phyloP scores from a whole-genome alignment of 2,329 filamentous ascomycete genomes.

The Scleromitrula shiraiana region DNA sequence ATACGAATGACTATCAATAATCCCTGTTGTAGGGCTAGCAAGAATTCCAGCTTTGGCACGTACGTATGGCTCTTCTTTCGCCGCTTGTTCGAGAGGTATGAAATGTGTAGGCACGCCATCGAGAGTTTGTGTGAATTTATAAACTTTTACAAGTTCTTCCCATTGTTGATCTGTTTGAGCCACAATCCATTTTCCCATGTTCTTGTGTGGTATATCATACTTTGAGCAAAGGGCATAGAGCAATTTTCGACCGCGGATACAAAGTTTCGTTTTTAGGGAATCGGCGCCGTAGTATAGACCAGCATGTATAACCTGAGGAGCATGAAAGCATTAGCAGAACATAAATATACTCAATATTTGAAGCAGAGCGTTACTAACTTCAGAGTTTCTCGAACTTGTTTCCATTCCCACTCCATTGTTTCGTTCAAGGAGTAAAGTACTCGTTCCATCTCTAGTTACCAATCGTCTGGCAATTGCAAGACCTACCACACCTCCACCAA shows the following conservation, averaged over 20 bases:
- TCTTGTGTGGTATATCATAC: conserved; percentile 60
- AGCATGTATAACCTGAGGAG: conserved; percentile 92
- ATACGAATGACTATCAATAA: conserved; percentile 76
- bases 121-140: conserved; percentile 35
- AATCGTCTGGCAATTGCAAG: conserved; percentile 58
- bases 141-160: conserved; percentile 40
- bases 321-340: neutral
- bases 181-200: conserved; percentile 90
- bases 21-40: conserved; percentile 81
- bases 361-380: conserved; percentile 31
- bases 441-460: conserved; percentile 48
- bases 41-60: conserved; percentile 64
- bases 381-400: conserved; percentile 64
- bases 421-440: conserved; percentile 59
- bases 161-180: conserved; percentile 67
- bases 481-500: conserved; percentile 63
- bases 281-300: conserved; percentile 62
- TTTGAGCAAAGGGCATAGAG: conserved; percentile 70
- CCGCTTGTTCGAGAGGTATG: conserved; percentile 54
- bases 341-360: neutral
- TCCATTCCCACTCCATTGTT: conserved; percentile 59
- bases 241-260: conserved; percentile 65
- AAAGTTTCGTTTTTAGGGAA: conserved; percentile 77
- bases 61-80: conserved; percentile 64
- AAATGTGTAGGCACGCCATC: conserved; percentile 62